Evolutionary conservation across 257 asterid genomes (phyloP).

Genomic region (Knoxia roxburghii): DNA sequence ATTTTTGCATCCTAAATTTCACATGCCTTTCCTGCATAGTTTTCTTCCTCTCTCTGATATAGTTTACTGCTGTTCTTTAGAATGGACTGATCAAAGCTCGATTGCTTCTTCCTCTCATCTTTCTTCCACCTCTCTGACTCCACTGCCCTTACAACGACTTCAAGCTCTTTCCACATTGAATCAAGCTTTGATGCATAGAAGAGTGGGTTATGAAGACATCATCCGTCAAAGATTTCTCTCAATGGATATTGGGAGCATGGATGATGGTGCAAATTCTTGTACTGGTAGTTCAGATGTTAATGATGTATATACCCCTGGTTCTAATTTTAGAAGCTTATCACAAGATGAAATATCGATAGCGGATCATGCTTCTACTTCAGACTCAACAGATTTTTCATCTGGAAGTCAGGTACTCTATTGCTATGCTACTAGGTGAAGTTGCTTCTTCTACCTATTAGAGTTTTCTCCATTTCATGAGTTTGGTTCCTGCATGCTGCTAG

Average conservation of each 20-base stretch:
- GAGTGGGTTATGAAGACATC: constrained; percentile 32
- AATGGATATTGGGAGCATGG: constrained; percentile 20
- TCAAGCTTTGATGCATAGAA: constrained; percentile 46
- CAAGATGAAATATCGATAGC: constrained; percentile 18
- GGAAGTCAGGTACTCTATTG: constrained; percentile 58
- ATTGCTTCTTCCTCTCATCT: constrained; percentile 29
- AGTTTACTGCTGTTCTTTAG: constrained; percentile 31
- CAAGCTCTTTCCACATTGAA: constrained; percentile 64
- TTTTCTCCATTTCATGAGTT: too few relatives aligned
- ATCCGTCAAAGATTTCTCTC: constrained; percentile 17
- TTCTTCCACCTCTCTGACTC: constrained; percentile 49
- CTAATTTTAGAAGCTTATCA: constrained; percentile 39
- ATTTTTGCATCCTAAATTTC: not conserved
- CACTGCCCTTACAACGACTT: constrained; percentile 59
- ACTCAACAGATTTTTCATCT: constrained; percentile 25
- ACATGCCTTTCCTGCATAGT: not conserved
- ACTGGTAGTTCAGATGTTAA: constrained; percentile 18
- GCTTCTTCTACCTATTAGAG: not conserved
- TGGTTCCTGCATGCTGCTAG: too few relatives aligned
- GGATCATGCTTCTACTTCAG: constrained; percentile 38
- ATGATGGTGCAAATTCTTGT: constrained; percentile 18
- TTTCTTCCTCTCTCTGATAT: constrained; percentile 1
- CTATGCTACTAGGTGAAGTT: too few relatives aligned
- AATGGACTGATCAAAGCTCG: constrained; percentile 52
- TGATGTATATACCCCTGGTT: constrained; percentile 18